Conservation (phyloP, 2,329 filamentous ascomycete species). For the Claviceps capensis region DNA sequence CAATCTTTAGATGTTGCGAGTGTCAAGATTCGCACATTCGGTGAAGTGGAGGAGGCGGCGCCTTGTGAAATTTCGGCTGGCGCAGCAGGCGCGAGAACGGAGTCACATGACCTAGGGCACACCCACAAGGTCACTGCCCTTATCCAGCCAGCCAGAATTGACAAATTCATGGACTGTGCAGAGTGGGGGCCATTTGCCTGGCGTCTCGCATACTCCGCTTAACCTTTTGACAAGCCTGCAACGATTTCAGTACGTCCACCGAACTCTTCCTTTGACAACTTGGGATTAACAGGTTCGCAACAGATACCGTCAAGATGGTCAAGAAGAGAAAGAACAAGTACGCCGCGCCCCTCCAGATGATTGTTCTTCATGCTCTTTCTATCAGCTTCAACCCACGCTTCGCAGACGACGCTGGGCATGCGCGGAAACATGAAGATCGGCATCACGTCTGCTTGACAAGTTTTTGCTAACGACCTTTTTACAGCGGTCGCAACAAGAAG, state of each 20-base stretch:
- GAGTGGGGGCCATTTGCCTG: constrained; percentile 3
- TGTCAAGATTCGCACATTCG: constrained; percentile 12
- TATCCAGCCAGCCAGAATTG: constrained; percentile 5
- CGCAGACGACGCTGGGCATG: constrained; percentile 7
- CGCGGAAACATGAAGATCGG: neutral
- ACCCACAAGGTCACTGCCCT: constrained; percentile 10
- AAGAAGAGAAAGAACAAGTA: constrained; percentile 62
- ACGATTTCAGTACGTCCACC: neutral
- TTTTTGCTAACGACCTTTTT: constrained; percentile 11
- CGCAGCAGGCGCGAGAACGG: constrained; percentile 2
- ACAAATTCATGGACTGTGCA: constrained; percentile 4
- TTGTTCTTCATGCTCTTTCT: neutral
- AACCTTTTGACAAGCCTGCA: neutral
- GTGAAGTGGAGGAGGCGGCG: constrained; percentile 17
- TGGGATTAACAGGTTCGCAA: constrained; percentile 21
- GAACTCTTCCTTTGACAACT: constrained; percentile 11
- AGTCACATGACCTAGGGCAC: constrained; percentile 17
- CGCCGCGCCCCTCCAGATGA: constrained; percentile 12
- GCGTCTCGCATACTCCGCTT: constrained; percentile 2
- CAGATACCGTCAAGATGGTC: constrained; percentile 51
- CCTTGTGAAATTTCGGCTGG: constrained; percentile 15
- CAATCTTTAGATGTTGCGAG: constrained; percentile 42
- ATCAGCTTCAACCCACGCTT: neutral
- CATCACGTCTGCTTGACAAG: constrained; percentile 2
- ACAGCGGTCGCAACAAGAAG: constrained; percentile 98